Evolutionary conservation across 1,284 basidiomycete species (phyloP).

Genomic region (Stygiomarasmius scandens): DNA sequence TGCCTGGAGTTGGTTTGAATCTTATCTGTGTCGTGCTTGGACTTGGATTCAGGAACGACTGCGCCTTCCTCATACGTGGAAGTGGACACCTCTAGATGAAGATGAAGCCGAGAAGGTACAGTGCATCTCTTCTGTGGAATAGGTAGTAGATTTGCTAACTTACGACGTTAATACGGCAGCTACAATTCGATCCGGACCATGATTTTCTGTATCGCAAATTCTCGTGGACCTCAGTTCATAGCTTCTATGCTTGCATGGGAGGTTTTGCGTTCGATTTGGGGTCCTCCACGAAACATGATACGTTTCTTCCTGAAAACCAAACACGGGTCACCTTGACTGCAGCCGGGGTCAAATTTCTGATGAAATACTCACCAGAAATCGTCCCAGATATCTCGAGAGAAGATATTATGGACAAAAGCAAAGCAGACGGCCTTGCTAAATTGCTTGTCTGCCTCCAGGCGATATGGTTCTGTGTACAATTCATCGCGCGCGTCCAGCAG

Average conservation of each 20-base stretch:
- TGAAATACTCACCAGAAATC: conserved; percentile 16
- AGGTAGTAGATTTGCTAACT: no score
- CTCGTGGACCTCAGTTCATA: conserved; percentile 18
- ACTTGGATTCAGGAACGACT: no score
- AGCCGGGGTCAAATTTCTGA: conserved; percentile 16
- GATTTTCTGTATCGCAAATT: neutral
- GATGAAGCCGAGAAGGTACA: no score
- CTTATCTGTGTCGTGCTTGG: no score
- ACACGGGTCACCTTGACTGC: conserved; percentile 10
- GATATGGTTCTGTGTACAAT: conserved; percentile 17
- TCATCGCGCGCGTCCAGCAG: conserved; percentile 4
- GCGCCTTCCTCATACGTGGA: no score
- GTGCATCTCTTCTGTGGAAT: no score
- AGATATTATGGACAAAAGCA: conserved; percentile 14
- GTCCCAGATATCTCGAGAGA: conserved; percentile 17
- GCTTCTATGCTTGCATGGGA: conserved; percentile 25
- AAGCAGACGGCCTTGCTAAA: conserved; percentile 14
- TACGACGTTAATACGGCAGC: neutral
- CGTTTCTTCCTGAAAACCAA: conserved; percentile 5
- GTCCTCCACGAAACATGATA: neutral
- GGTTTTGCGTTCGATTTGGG: conserved; percentile 20
- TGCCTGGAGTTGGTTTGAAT: no score
- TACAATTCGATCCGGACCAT: neutral
- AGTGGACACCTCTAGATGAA: no score
- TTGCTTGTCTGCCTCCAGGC: conserved; percentile 8